A percentile compares a stretch with the other conserved stretches of the same genome.
Evolutionary conservation across 83 land plant genomes (phyloP).

Genomic region (Picea mariana): DNA sequence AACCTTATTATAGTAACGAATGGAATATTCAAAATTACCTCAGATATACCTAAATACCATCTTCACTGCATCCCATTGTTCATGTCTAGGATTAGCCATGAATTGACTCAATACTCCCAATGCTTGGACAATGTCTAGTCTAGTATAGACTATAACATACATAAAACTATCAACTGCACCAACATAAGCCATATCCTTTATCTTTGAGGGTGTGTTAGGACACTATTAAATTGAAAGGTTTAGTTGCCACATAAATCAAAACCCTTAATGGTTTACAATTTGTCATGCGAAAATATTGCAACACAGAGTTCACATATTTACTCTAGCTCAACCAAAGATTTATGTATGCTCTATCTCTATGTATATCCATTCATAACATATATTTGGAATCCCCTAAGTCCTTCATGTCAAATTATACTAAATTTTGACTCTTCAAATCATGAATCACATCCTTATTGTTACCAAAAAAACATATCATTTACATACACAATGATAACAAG

Average conservation of each 20-base stretch:
- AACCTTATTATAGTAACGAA: no score
- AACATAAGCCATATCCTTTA: not conserved
- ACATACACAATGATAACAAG: not conserved
- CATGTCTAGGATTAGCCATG: not conserved
- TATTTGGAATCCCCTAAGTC: not conserved
- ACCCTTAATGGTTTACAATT: no score
- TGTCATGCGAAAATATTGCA: no score
- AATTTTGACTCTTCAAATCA: no score
- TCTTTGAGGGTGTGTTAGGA: not conserved
- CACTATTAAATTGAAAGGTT: not conserved
- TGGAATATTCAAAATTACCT: no score
- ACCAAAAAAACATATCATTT: no score
- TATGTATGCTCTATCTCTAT: not conserved
- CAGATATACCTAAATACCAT: not conserved
- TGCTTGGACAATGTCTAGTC: not conserved
- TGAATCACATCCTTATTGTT: no score
- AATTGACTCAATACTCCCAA: not conserved
- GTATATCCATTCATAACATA: not conserved
- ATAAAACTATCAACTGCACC: not conserved
- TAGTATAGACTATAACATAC: not conserved
- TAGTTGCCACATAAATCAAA: no score
- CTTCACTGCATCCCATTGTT: not conserved
- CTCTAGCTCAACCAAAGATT: not conserved
- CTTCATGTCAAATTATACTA: no score
- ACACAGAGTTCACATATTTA: not conserved